These are phyloP conservation scores for Cercospora beticola DNA, from an alignment of 2,329 filamentous ascomycete genomes.

Conservation along the genomic window DNA sequence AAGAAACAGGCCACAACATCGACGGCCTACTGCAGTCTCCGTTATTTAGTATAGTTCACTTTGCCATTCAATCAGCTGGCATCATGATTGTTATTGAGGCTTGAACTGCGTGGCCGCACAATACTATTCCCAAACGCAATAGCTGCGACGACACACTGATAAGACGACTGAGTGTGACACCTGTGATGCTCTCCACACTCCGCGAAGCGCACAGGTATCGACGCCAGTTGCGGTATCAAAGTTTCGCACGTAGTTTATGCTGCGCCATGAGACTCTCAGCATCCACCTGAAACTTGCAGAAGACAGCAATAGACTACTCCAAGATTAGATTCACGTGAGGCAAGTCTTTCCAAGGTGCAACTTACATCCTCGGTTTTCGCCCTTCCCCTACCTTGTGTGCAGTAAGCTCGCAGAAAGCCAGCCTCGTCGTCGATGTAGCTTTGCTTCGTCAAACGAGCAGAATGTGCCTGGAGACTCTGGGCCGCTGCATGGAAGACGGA, in stretches of 20 bases:
- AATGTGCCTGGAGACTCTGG: background rate
- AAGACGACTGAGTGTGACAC: too few species aligned
- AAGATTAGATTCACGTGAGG: background rate
- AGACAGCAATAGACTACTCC: background rate
- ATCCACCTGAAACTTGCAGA: background rate
- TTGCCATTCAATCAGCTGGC: too few species aligned
- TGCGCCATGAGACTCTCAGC: background rate
- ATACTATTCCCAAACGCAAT: too few species aligned
- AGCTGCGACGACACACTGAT: too few species aligned
- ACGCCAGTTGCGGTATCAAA: background rate
- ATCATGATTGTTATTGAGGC: too few species aligned
- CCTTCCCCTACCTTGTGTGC: background rate
- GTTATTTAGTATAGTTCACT: too few species aligned
- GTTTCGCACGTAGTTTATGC: background rate
- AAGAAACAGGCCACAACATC: too few species aligned
- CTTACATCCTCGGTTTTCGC: background rate
- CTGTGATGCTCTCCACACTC: too few species aligned
- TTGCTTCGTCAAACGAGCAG: background rate
- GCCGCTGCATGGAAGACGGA: background rate
- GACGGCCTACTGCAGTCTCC: too few species aligned
- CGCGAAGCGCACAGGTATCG: too few species aligned
- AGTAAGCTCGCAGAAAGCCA: background rate
- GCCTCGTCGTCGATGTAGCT: background rate
- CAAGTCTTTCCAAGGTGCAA: background rate
- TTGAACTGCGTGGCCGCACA: too few species aligned